Conservation (phyloP, 176 grass and related monocot species). For the Dactylis glomerata region DNA sequence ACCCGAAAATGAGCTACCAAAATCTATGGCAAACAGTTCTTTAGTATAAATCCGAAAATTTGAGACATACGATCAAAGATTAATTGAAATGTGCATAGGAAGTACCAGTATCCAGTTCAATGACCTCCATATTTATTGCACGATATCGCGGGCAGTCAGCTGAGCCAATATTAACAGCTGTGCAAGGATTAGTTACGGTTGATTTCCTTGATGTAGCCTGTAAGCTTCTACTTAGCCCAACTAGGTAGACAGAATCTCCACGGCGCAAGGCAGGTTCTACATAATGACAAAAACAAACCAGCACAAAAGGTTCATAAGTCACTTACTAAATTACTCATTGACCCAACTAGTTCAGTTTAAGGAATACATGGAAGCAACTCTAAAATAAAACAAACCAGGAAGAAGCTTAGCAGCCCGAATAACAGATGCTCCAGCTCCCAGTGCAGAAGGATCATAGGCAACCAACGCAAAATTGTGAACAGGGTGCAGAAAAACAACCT, state of each 20-base stretch:
- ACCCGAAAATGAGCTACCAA: constrained; percentile 96
- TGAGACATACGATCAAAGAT: background rate
- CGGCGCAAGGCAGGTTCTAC: constrained; percentile 83
- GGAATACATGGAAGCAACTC: background rate
- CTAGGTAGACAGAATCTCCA: constrained; percentile 96
- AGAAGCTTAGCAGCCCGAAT: constrained; percentile 95
- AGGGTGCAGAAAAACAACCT: constrained; percentile 98
- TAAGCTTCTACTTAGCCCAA: constrained; percentile 96
- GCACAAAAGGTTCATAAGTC: background rate
- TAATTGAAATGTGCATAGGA: constrained; percentile 13
- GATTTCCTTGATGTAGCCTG: constrained; percentile 99
- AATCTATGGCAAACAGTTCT: constrained; percentile 61
- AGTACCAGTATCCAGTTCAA: constrained; percentile 97
- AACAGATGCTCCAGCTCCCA: constrained; percentile 83
- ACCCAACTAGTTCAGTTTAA: constrained; percentile 15
- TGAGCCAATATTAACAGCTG: constrained; percentile 98
- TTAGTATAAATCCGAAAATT: constrained; percentile 2
- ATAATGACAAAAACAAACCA: constrained; percentile 13
- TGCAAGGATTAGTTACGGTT: constrained; percentile 94
- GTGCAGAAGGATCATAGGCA: constrained; percentile 95
- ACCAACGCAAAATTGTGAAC: constrained; percentile 96
- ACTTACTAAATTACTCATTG: background rate
- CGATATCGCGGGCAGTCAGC: constrained; percentile 93
- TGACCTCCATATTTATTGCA: constrained; percentile 98
- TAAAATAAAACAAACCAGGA: constrained; percentile 65